Percentiles rank a stretch among this genome's conserved stretches.
These are phyloP conservation scores for Cucurbita pepo DNA, from an alignment of 306 rosid species.

Conservation along the genomic window DNA sequence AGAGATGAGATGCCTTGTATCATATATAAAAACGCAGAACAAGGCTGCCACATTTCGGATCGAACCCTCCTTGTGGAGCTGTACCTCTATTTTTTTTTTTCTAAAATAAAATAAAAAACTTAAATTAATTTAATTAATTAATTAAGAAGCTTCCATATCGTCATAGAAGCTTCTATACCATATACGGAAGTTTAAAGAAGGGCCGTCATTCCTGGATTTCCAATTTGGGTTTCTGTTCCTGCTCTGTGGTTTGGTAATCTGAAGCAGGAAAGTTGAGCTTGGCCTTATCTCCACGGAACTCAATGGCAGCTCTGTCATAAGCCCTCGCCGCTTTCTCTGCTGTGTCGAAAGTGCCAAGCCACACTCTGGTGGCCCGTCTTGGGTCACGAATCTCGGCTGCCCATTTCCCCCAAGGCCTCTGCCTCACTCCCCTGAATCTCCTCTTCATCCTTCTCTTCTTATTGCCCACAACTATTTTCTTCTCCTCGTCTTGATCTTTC, in stretches of 20 bases:
- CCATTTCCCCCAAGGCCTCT: conserved; percentile 60
- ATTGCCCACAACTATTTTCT: too few relatives aligned
- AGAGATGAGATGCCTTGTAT: not conserved
- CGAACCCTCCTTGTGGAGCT: too few relatives aligned
- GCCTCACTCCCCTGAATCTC: conserved; percentile 42
- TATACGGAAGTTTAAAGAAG: not conserved
- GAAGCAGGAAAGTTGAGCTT: conserved; percentile 28
- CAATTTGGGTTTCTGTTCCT: not conserved
- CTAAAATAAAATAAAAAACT: too few relatives aligned
- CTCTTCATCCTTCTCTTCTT: conserved; percentile 1
- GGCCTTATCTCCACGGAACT: conserved; percentile 25
- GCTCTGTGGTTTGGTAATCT: not conserved
- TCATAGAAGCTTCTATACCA: not conserved
- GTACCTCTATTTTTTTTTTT: not conserved
- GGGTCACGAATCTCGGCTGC: conserved; percentile 55
- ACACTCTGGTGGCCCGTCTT: conserved; percentile 15
- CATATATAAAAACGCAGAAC: not conserved
- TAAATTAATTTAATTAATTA: not conserved
- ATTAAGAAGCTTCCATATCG: not conserved
- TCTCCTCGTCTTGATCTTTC: not conserved
- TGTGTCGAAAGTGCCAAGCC: conserved; percentile 47
- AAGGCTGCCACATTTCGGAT: not conserved
- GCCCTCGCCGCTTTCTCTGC: conserved; percentile 49
- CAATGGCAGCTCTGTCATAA: conserved; percentile 40
- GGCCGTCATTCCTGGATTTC: not conserved